A percentile compares a stretch with the other conserved stretches of the same genome.
phyloP scores from a whole-genome alignment of 768 basidiomycete genomes.

The Rhodotorula paludigena region DNA sequence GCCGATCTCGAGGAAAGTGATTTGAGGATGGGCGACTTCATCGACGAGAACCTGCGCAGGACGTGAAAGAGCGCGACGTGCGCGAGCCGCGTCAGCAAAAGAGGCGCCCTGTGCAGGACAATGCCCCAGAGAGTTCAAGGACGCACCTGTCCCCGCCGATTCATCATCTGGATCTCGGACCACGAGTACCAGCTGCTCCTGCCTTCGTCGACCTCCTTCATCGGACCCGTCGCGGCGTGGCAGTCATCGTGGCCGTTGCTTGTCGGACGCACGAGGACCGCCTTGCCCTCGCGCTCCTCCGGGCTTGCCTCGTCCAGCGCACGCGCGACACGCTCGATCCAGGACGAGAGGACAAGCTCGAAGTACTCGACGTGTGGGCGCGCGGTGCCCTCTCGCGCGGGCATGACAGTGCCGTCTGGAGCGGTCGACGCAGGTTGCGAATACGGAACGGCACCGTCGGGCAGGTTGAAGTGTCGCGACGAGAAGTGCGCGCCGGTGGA shows the following conservation, averaged over 20 bases:
- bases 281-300: constrained; percentile 1
- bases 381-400: neutral
- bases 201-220: neutral
- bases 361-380: constrained; percentile 4
- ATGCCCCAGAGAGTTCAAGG: too few relatives aligned
- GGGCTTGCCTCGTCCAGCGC: neutral
- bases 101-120: too few relatives aligned
- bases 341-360: neutral
- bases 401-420: neutral
- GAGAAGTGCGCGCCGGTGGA: constrained; percentile 3
- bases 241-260: constrained; percentile 5
- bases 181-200: neutral
- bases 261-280: neutral
- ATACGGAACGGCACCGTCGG: neutral
- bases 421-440: neutral
- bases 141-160: neutral
- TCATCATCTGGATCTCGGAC: constrained; percentile 1
- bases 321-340: neutral
- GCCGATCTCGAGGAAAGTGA: neutral
- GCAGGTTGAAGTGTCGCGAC: neutral
- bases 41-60: neutral
- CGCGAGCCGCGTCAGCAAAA: neutral
- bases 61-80: neutral
- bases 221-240: neutral
- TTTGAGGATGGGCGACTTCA: neutral